A percentile compares a stretch with the other conserved stretches of the same genome.
Conservation (phyloP, 2,329 filamentous ascomycete genomes). For the Colletotrichum liriopes region DNA sequence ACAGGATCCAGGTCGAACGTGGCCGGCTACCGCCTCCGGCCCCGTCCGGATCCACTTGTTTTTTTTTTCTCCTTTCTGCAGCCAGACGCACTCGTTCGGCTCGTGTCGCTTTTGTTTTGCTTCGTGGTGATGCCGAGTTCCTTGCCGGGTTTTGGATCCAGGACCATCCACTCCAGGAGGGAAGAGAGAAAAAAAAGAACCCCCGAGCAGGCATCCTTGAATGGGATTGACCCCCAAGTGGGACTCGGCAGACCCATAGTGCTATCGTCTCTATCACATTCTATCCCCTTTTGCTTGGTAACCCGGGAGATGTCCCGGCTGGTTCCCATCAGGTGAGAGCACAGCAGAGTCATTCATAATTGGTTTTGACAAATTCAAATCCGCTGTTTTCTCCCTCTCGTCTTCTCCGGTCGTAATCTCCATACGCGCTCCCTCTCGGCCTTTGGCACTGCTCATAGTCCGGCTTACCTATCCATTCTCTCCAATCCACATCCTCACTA, state of each 20-base stretch:
- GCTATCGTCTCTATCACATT: conserved; percentile 7
- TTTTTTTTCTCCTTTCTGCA: conserved; percentile 1
- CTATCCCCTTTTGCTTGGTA: conserved; percentile 32
- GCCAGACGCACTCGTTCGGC: conserved; percentile 13
- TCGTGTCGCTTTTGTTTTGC: conserved; percentile 26
- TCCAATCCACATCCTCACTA: conserved; percentile 29
- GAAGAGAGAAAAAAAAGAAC: background rate
- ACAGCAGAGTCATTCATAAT: conserved; percentile 27
- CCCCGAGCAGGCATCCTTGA: conserved; percentile 6
- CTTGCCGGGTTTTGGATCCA: conserved; percentile 22
- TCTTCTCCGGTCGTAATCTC: conserved; percentile 6
- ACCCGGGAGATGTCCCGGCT: conserved; percentile 35
- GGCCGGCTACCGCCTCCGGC: conserved; percentile 35
- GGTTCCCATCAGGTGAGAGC: conserved; percentile 35
- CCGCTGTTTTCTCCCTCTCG: conserved; percentile 14
- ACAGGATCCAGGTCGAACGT: background rate
- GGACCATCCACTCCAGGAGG: background rate
- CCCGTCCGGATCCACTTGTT: conserved; percentile 16
- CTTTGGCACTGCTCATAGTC: background rate
- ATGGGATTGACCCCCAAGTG: conserved; percentile 34
- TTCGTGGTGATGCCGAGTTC: conserved; percentile 27
- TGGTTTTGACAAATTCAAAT: conserved; percentile 32
- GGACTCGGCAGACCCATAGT: conserved; percentile 21
- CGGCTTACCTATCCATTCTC: conserved; percentile 20
- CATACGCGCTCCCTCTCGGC: conserved; percentile 9